Conservation (phyloP, 1,284 basidiomycete species). For the Cutaneotrichosporon mucoides region DNA sequence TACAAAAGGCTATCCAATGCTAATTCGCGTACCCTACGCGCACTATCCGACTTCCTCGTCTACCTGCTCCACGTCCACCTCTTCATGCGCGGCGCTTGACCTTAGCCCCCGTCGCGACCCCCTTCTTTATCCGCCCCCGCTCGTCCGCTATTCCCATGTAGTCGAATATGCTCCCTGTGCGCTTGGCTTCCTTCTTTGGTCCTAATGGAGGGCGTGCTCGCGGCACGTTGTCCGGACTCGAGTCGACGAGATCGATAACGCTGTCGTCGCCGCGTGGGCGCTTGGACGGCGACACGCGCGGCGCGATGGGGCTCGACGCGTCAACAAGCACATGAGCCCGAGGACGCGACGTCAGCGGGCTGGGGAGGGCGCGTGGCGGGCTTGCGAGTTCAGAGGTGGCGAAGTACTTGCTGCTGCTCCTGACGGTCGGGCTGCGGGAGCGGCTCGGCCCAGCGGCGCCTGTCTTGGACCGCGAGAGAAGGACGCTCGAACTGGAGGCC, state of each 20-base stretch:
- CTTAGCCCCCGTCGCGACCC: constrained; percentile 26
- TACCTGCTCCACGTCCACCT: background rate
- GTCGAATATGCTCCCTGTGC: constrained; percentile 8
- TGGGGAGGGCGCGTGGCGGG: background rate
- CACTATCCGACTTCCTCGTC: background rate
- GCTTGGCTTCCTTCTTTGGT: background rate
- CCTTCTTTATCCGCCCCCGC: constrained; percentile 31
- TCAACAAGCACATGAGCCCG: constrained; percentile 1
- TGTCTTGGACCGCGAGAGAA: background rate
- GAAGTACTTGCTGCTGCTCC: constrained; percentile 11
- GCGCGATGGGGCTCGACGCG: background rate
- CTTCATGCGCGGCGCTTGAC: constrained; percentile 22
- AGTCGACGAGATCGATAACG: background rate
- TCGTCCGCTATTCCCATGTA: constrained; percentile 26
- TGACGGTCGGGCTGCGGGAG: background rate
- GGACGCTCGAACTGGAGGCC: background rate
- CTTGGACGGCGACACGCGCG: background rate
- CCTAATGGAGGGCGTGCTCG: no score
- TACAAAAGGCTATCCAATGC: background rate
- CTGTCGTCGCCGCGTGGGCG: background rate
- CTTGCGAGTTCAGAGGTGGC: background rate
- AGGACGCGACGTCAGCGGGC: no score
- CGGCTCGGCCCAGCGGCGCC: no score
- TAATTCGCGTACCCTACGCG: no score
- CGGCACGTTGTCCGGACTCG: no score